Evolutionary conservation across 192 early-diverging fungal genomes (phyloP).

Genomic region (Fimicolochytrium jonesii): DNA sequence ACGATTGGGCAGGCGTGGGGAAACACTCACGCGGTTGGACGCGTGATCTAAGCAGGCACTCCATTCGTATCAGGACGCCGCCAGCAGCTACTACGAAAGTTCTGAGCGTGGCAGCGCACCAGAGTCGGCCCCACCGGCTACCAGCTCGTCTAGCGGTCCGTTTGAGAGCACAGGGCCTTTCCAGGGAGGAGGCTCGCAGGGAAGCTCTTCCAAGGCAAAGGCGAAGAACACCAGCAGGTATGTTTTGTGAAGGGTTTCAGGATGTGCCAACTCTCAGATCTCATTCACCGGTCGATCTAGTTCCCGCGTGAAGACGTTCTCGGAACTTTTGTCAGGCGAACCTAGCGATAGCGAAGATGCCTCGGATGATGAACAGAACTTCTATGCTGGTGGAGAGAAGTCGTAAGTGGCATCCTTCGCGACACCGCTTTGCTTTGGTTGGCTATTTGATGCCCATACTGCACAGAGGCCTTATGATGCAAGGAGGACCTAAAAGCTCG

Average conservation of each 20-base stretch:
- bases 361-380: slow-evolving; percentile 43
- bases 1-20: background rate
- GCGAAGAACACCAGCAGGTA: background rate
- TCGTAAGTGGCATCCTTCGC: too few relatives aligned
- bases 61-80: slow-evolving; percentile 55
- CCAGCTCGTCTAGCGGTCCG: too few relatives aligned
- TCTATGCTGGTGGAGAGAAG: slow-evolving; percentile 92
- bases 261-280: background rate
- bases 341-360: slow-evolving; percentile 12
- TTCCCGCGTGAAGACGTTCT: slow-evolving; percentile 27
- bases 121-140: background rate
- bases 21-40: background rate
- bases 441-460: background rate
- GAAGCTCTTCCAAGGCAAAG: background rate
- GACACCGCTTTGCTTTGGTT: background rate
- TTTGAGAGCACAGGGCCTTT: slow-evolving; percentile 6
- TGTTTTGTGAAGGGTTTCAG: background rate
- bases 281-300: background rate
- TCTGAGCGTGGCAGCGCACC: background rate
- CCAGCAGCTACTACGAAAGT: slow-evolving; percentile 67
- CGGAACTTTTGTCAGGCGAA: slow-evolving; percentile 16
- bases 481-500: slow-evolving; percentile 38
- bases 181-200: background rate
- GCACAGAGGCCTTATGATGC: slow-evolving; percentile 40
- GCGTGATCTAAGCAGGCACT: background rate